Percentiles rank a stretch among this genome's conserved stretches.
These are phyloP conservation scores for Senna tora DNA, from an alignment of 306 rosid species.

Conservation along the genomic window DNA sequence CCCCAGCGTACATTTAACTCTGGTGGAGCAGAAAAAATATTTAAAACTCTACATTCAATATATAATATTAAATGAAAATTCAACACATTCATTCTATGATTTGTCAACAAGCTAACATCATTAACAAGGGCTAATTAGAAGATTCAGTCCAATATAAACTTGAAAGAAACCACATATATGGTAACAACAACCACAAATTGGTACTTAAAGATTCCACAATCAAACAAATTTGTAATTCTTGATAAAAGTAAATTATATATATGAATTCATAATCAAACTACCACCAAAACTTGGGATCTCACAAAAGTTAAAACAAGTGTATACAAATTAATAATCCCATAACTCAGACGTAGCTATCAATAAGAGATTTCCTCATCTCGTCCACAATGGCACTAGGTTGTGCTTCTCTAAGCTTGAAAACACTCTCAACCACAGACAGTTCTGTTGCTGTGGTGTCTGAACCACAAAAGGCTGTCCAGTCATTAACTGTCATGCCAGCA, in stretches of 20 bases:
- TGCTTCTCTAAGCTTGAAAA: conserved; percentile 88
- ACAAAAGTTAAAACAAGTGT: neutral
- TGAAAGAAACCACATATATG: neutral
- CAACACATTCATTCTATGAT: neutral
- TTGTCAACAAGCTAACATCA: neutral
- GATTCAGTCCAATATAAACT: neutral
- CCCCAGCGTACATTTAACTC: too few relatives aligned
- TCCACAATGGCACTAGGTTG: conserved; percentile 83
- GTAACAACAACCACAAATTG: neutral
- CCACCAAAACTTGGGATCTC: conserved; percentile 31
- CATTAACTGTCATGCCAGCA: conserved; percentile 86
- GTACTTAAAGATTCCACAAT: neutral
- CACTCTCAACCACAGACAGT: conserved; percentile 85
- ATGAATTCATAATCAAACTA: neutral
- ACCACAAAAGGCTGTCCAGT: conserved; percentile 96
- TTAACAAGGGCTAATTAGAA: neutral
- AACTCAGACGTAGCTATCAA: conserved; percentile 71
- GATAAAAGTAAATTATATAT: neutral
- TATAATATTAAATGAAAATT: neutral
- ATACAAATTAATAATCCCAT: conserved; percentile 7
- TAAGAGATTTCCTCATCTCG: conserved; percentile 88
- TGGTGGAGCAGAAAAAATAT: too few relatives aligned
- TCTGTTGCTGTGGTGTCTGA: conserved; percentile 95
- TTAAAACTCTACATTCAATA: neutral
- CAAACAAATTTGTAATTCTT: neutral